Percentiles rank a stretch among this genome's conserved stretches.
Evolutionary conservation across 2,329 filamentous ascomycete genomes (phyloP).

Genomic region (Botrytis sinoallii): DNA sequence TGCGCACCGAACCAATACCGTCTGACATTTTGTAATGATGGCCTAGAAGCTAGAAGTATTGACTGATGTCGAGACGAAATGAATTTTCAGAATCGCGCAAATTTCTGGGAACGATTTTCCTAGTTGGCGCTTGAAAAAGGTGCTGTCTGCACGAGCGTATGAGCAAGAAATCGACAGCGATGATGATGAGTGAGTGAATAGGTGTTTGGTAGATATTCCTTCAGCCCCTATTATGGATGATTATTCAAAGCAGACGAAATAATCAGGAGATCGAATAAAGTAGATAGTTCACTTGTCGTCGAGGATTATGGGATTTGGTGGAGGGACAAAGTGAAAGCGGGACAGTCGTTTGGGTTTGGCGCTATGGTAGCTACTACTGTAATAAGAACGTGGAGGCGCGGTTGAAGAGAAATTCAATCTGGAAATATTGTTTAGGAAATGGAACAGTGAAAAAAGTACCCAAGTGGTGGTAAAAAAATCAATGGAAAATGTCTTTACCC

Average conservation of each 20-base stretch:
- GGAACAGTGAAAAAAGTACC: slow-evolving; percentile 6
- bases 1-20: slow-evolving; percentile 63
- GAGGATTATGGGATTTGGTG: slow-evolving; percentile 17
- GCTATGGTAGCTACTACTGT: slow-evolving; percentile 9
- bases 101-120: slow-evolving; percentile 6
- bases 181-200: background rate
- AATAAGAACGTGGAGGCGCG: slow-evolving; percentile 12
- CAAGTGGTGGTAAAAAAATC: background rate
- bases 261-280: slow-evolving; percentile 2
- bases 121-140: slow-evolving; percentile 16
- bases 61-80: background rate
- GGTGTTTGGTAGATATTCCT: background rate
- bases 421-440: slow-evolving; percentile 1
- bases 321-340: slow-evolving; percentile 21
- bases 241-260: background rate
- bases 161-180: background rate
- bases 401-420: slow-evolving; percentile 9
- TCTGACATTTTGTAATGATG: slow-evolving; percentile 48
- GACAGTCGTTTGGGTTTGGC: slow-evolving; percentile 20
- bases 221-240: background rate
- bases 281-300: slow-evolving; percentile 12
- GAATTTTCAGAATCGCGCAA: slow-evolving; percentile 15
- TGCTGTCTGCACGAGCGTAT: slow-evolving; percentile 7
- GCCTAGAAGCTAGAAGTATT: background rate
- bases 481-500: slow-evolving; percentile 6